These are phyloP conservation scores for Betula pendula DNA, from an alignment of 306 rosid genomes.

Conservation along the genomic window DNA sequence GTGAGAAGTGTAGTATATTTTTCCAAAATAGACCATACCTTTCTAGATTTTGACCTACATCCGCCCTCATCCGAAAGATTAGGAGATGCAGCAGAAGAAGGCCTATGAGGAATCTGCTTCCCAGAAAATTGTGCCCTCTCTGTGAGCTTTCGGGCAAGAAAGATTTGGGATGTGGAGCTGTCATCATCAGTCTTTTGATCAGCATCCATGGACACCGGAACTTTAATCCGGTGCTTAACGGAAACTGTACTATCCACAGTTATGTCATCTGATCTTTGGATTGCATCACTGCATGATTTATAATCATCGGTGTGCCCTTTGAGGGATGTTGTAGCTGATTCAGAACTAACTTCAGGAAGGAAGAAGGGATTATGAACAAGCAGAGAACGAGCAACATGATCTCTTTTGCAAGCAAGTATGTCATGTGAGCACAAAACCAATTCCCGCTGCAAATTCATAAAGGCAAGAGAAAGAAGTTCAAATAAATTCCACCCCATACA, in stretches of 20 bases:
- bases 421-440: conserved; percentile 86
- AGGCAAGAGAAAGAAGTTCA: conserved; percentile 8
- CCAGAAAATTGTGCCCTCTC: conserved; percentile 74
- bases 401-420: conserved; percentile 81
- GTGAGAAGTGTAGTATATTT: too few species aligned
- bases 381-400: conserved; percentile 70
- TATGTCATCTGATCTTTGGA: conserved; percentile 88
- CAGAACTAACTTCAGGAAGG: conserved; percentile 86
- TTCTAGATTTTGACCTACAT: conserved; percentile 73
- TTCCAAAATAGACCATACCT: conserved; percentile 43
- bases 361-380: conserved; percentile 59
- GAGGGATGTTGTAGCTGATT: conserved; percentile 96
- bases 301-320: conserved; percentile 79
- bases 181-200: conserved; percentile 84
- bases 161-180: conserved; percentile 77
- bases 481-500: neutral
- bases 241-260: conserved; percentile 88
- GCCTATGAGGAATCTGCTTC: conserved; percentile 87
- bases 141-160: conserved; percentile 39
- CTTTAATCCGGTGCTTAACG: conserved; percentile 58
- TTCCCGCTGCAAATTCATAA: conserved; percentile 71
- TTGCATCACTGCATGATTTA: conserved; percentile 80
- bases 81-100: conserved; percentile 36
- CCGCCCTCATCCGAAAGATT: conserved; percentile 67
- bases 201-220: conserved; percentile 55